Conservation (phyloP, 768 basidiomycete genomes). For the Collybiopsis luxurians region DNA sequence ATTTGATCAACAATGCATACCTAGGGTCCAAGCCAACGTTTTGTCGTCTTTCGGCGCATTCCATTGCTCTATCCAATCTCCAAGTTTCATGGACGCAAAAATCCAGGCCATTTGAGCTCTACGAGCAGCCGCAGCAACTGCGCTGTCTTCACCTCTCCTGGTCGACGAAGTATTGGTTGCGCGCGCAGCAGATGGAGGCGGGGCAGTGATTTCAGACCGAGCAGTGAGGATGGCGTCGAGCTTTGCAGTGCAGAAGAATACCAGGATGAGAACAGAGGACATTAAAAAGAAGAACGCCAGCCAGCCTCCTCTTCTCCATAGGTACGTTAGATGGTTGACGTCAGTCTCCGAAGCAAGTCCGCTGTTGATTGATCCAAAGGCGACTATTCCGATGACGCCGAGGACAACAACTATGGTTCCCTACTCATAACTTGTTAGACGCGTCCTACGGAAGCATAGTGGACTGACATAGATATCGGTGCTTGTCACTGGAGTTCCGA, state of each 20-base stretch:
- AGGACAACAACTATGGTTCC: slow-evolving; percentile 81
- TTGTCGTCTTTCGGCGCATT: slow-evolving; percentile 80
- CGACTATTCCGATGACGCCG: slow-evolving; percentile 86
- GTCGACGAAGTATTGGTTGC: slow-evolving; percentile 4
- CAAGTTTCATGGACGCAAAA: slow-evolving; percentile 48
- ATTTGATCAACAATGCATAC: slow-evolving; percentile 40
- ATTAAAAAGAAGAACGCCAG: slow-evolving; percentile 87
- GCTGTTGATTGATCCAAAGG: slow-evolving; percentile 80
- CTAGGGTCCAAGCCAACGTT: slow-evolving; percentile 85
- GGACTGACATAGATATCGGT: slow-evolving; percentile 71
- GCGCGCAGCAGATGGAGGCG: slow-evolving; percentile 46
- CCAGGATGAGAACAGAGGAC: slow-evolving; percentile 58
- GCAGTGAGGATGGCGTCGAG: slow-evolving; percentile 73
- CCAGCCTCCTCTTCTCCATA: slow-evolving; percentile 90
- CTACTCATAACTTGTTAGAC: slow-evolving; percentile 29
- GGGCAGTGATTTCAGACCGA: slow-evolving; percentile 65
- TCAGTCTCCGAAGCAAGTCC: slow-evolving; percentile 75
- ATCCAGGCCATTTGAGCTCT: slow-evolving; percentile 40
- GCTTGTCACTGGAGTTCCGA: slow-evolving; percentile 80
- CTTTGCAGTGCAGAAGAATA: slow-evolving; percentile 66
- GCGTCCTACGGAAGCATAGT: background rate
- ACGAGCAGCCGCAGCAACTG: slow-evolving; percentile 18
- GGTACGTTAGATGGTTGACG: slow-evolving; percentile 69
- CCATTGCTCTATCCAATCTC: slow-evolving; percentile 68
- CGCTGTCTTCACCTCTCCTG: slow-evolving; percentile 4